Conservation (phyloP, 352 stramenopile species). For the Saprolegnia parasitica region DNA sequence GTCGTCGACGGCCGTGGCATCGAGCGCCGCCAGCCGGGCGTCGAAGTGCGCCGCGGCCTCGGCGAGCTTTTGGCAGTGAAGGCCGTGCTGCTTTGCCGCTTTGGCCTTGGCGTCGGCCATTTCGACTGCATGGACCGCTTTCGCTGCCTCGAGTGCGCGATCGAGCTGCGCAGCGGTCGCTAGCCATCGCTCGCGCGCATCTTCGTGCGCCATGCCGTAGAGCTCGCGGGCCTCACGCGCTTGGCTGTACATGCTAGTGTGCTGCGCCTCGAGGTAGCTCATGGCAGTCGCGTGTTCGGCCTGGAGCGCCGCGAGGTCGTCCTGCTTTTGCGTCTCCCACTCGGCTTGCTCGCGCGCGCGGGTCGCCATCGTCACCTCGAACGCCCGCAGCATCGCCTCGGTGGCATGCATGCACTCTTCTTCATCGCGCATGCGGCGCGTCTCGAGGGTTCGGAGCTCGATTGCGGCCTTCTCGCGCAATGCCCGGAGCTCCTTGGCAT, state of each 20-base stretch:
- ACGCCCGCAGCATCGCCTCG: constrained; percentile 13
- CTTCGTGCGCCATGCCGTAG: constrained; percentile 20
- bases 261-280: not conserved
- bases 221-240: not conserved
- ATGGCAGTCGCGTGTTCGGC: constrained; percentile 10
- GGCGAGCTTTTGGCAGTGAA: not conserved
- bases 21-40: not conserved
- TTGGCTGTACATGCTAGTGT: not conserved
- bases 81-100: not conserved
- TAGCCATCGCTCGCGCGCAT: not conserved
- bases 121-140: not conserved
- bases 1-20: constrained; percentile 3
- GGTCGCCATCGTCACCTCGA: not conserved
- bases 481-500: constrained; percentile 2
- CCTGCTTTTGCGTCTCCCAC: constrained; percentile 23
- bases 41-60: not conserved
- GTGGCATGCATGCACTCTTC: constrained; percentile 13
- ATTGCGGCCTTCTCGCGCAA: constrained; percentile 5
- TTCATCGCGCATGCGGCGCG: constrained; percentile 10
- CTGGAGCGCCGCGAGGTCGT: constrained; percentile 7
- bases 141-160: not conserved
- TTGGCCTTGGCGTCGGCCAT: not conserved
- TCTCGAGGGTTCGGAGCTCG: not conserved
- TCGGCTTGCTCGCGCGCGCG: constrained; percentile 4
- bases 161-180: not conserved